Percentiles rank a stretch among this genome's conserved stretches.
phyloP scores from a whole-genome alignment of 169 alveolate genomes.

The Amoebophrya sp. region DNA sequence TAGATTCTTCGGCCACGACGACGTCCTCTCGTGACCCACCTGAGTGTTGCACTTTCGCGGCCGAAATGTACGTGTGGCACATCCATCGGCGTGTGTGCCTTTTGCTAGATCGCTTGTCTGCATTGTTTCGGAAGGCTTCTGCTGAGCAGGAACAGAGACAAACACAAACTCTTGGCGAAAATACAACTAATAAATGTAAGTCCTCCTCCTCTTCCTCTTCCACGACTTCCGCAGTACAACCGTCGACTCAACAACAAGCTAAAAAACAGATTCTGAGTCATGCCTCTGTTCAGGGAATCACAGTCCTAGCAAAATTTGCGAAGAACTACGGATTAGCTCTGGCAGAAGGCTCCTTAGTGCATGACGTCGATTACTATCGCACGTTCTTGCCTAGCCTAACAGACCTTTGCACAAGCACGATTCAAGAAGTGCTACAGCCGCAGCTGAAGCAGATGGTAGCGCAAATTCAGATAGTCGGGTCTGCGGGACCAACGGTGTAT shows the following conservation, averaged over 20 bases:
- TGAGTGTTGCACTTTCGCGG: not conserved
- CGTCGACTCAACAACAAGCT: too few relatives aligned
- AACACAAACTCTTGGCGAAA: too few relatives aligned
- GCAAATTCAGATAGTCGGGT: not conserved
- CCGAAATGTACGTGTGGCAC: not conserved
- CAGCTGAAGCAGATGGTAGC: not conserved
- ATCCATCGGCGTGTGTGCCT: not conserved
- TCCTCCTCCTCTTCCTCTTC: too few relatives aligned
- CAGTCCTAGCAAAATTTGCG: not conserved
- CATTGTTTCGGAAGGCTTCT: too few relatives aligned
- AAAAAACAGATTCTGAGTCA: too few relatives aligned
- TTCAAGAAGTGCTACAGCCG: not conserved
- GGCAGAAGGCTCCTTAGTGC: not conserved
- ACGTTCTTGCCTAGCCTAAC: not conserved
- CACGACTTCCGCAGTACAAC: too few relatives aligned
- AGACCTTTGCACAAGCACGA: not conserved
- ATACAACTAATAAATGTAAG: too few relatives aligned
- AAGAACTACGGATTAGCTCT: not conserved
- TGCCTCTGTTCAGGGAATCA: not conserved
- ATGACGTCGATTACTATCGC: not conserved
- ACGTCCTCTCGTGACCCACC: not conserved
- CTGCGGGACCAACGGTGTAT: not conserved
- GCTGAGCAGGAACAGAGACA: too few relatives aligned
- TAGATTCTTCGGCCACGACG: too few relatives aligned
- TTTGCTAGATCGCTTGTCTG: not conserved